Percentiles rank a stretch among this genome's conserved stretches.
Conservation (phyloP, 2,329 filamentous ascomycete genomes). For the Aspergillus unguis region DNA sequence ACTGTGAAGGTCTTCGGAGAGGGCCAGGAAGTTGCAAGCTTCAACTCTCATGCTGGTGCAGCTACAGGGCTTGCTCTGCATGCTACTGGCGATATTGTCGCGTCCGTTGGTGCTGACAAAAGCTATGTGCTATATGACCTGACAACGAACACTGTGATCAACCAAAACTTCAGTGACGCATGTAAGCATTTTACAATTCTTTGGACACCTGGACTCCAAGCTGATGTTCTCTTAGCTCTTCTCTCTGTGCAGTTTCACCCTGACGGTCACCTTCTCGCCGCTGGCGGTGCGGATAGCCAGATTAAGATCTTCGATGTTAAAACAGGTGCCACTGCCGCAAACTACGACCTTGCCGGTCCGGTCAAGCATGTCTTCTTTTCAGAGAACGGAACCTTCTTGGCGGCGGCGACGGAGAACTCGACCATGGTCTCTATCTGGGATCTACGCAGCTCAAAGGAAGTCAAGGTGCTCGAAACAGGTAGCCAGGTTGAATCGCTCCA, state of each 20-base stretch:
- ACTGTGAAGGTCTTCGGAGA: constrained; percentile 75
- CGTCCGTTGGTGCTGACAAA: constrained; percentile 87
- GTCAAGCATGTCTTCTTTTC: constrained; percentile 80
- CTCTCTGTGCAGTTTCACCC: constrained; percentile 85
- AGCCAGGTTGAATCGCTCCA: constrained; percentile 69
- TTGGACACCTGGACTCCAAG: not conserved
- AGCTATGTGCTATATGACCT: constrained; percentile 89
- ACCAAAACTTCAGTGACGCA: constrained; percentile 74
- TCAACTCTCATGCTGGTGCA: constrained; percentile 78
- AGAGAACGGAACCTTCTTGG: constrained; percentile 96
- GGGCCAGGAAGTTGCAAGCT: constrained; percentile 64
- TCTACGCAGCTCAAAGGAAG: constrained; percentile 75
- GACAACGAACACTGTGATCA: constrained; percentile 62
- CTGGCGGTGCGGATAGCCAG: constrained; percentile 72
- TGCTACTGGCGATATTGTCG: constrained; percentile 76
- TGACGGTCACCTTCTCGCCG: constrained; percentile 89
- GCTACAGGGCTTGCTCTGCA: constrained; percentile 76
- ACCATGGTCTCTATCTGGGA: constrained; percentile 84
- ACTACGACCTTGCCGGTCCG: constrained; percentile 63
- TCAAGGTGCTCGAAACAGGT: constrained; percentile 83
- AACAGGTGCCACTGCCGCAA: constrained; percentile 70
- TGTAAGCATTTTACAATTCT: constrained; percentile 53
- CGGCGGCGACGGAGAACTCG: constrained; percentile 73
- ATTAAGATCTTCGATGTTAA: constrained; percentile 89
- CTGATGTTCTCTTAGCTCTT: constrained; percentile 52